A percentile compares a stretch with the other conserved stretches of the same genome.
Evolutionary conservation across 148 eudicot genomes (phyloP).

Genomic region (Linanthus parryae): DNA sequence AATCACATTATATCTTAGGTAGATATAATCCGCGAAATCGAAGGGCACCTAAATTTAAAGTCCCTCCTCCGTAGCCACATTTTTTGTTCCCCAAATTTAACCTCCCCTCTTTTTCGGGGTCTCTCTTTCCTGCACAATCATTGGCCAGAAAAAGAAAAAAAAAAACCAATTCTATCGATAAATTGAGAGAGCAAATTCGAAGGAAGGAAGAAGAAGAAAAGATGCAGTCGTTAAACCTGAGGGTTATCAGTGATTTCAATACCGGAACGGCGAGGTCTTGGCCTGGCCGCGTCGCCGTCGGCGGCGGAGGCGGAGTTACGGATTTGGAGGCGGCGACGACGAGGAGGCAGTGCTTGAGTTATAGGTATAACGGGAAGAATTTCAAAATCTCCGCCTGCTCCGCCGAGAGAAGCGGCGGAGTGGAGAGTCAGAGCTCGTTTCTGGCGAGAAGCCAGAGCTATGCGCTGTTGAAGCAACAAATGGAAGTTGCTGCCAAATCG

Average conservation of each 20-base stretch:
- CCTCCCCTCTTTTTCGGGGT: too few relatives aligned
- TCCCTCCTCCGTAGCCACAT: too few relatives aligned
- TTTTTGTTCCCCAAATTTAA: too few relatives aligned
- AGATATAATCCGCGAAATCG: too few relatives aligned
- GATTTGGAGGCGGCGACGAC: constrained; percentile 20
- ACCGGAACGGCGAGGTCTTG: constrained; percentile 19
- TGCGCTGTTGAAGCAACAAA: constrained; percentile 79
- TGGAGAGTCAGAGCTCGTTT: constrained; percentile 25
- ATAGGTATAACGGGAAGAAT: constrained; percentile 13
- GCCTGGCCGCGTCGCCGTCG: constrained; percentile 17
- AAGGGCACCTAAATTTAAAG: too few relatives aligned
- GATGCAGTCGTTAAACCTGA: constrained; percentile 58
- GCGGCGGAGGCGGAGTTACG: constrained; percentile 12
- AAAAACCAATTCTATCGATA: too few relatives aligned
- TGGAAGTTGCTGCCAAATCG: constrained; percentile 94
- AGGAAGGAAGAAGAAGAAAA: constrained; percentile 4
- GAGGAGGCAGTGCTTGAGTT: constrained; percentile 16
- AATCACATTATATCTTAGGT: too few relatives aligned
- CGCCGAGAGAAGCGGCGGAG: constrained; percentile 29
- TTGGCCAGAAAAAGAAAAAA: too few relatives aligned
- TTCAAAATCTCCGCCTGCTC: constrained; percentile 54
- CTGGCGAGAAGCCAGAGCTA: constrained; percentile 64
- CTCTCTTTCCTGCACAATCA: too few relatives aligned
- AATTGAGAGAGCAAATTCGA: too few relatives aligned
- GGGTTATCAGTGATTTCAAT: constrained; percentile 38